A percentile compares a stretch with the other conserved stretches of the same genome.
phyloP scores from a whole-genome alignment of 1,139 yeast species.

The Saccharomyces pastorianus region DNA sequence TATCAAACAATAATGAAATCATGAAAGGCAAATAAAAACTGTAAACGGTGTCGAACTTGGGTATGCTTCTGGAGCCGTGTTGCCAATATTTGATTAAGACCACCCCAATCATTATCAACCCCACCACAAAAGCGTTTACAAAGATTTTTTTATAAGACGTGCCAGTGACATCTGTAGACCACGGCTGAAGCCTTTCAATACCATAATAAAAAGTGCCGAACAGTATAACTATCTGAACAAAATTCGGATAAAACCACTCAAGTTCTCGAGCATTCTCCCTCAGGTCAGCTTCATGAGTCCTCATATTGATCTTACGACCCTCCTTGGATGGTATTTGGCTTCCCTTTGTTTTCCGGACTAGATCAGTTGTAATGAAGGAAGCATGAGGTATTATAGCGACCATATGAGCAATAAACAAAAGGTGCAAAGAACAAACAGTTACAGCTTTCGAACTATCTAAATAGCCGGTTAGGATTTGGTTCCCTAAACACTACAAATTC shows the following conservation, averaged over 20 bases:
- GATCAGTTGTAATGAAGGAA: neutral
- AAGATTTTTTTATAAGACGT: neutral
- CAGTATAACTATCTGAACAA: neutral
- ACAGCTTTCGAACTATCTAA: neutral
- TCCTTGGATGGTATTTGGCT: neutral
- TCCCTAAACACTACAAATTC: neutral
- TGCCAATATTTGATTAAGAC: constrained; percentile 5
- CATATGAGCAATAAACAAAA: neutral
- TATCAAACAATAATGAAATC: constrained; percentile 18
- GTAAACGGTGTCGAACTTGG: constrained; percentile 22
- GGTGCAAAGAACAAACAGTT: neutral
- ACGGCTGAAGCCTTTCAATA: neutral
- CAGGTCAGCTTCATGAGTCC: neutral
- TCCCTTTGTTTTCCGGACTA: neutral
- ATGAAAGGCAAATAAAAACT: constrained; percentile 23
- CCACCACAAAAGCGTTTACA: constrained; percentile 8
- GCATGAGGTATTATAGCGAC: neutral
- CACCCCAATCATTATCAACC: neutral
- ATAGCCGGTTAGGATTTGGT: neutral
- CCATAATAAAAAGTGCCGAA: neutral
- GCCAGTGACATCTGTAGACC: neutral
- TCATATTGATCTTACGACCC: neutral
- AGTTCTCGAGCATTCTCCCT: neutral
- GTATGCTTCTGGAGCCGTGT: neutral
- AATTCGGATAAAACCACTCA: neutral